Base-by-base conservation (phyloP, 352 stramenopile species). In the Aphanomyces invadans region DNA sequence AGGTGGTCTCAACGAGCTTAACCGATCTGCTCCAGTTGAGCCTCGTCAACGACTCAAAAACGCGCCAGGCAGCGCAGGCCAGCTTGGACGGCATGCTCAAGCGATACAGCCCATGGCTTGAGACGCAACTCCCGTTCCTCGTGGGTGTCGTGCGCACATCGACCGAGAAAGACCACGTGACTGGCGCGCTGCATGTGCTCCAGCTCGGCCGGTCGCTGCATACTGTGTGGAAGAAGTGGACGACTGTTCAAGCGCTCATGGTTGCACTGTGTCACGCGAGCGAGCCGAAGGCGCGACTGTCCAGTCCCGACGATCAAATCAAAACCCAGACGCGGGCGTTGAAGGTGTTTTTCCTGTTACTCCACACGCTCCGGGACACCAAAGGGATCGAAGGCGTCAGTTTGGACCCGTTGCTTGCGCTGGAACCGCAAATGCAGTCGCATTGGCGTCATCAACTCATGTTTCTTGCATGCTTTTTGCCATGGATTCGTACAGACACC, bases 361-460 rank as follows among this genome's bases (percentile, higher is more conserved):
- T 67, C 1, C n/a, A 15, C 19, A 46, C 10, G 19, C n/a, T 19
- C 9, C 60, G 60, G 2, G 60, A 67, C 33, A 26, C 28, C 12
- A 21, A 21, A 10, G 39, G 36, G 4, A 19, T 7, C 5, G 7
- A 23, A 26, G 1, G 29, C 53, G 31, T 46, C 84, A 29, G 31
- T 89, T 17, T 57, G 48, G 51, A 71, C 23, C 53, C 70, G 19
- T 23, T 89, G 9, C 9, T 89, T 4, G 51, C 62, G 10, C 68
- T 73, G 0, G 77, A 92, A 44, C 77, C 77, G 21, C 25, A 65
- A 3, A 19, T 68, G 3, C 68, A 69, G 4, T 78, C 81, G 29
- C 83, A 92, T 62, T 92, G 83, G 83, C 88, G 89, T 69, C 77
- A 87, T 26, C 83, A 90, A 25, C 49, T 92, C 25, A 80, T 92